A percentile compares a stretch with the other conserved stretches of the same genome.
Conservation (phyloP, 352 stramenopile species). For the Lagenidium sp. region DNA sequence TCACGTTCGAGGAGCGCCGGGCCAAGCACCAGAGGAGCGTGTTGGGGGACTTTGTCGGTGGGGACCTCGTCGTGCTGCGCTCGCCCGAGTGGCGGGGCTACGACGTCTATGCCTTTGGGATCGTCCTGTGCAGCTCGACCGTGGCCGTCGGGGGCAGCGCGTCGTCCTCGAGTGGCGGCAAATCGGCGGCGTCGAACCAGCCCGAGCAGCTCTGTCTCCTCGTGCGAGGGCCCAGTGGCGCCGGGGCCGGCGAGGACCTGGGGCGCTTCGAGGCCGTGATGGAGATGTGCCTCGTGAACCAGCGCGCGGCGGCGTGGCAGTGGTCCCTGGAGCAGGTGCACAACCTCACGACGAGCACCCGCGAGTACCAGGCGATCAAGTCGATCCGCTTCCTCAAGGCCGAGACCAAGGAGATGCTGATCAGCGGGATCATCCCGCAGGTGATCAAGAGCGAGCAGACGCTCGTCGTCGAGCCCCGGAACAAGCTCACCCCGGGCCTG, state of each 20-base stretch:
- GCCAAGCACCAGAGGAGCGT: constrained; percentile 3
- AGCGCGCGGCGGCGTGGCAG: constrained; percentile 36
- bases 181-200: constrained; percentile 7
- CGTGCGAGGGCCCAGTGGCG: constrained; percentile 25
- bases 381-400: constrained; percentile 40
- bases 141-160: constrained; percentile 24
- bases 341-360: constrained; percentile 64
- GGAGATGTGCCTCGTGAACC: constrained; percentile 65
- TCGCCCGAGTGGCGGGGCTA: constrained; percentile 54
- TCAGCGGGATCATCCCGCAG: constrained; percentile 23
- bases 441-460: constrained; percentile 16
- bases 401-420: constrained; percentile 40
- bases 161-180: constrained; percentile 1
- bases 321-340: constrained; percentile 63
- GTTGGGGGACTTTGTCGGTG: constrained; percentile 37
- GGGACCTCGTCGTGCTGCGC: constrained; percentile 49
- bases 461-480: constrained; percentile 9
- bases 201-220: constrained; percentile 57
- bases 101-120: constrained; percentile 44
- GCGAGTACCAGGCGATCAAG: constrained; percentile 77
- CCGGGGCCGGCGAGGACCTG: constrained; percentile 15
- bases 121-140: constrained; percentile 64
- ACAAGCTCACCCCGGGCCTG: constrained; percentile 30
- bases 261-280: constrained; percentile 38
- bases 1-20: constrained; percentile 35